These are phyloP conservation scores for Coemansia sp. DNA, from an alignment of 192 early-diverging fungal genomes.

Conservation along the genomic window DNA sequence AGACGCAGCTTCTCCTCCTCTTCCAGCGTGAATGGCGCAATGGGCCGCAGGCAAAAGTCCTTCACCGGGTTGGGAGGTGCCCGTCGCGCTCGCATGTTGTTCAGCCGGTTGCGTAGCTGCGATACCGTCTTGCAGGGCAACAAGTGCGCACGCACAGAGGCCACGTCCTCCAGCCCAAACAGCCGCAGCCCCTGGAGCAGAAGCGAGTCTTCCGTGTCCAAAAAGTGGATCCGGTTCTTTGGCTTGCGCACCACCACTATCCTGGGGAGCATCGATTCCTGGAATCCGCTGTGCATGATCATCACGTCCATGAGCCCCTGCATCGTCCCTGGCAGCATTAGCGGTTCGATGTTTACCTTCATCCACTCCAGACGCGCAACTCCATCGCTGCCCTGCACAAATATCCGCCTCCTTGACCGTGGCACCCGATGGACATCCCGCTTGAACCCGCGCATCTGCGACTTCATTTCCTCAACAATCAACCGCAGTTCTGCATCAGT, in stretches of 20 bases:
- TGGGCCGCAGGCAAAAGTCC: conserved; percentile 46
- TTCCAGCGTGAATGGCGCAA: conserved; percentile 56
- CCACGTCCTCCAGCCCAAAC: conserved; percentile 56
- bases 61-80: conserved; percentile 51
- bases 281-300: conserved; percentile 38
- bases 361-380: conserved; percentile 51
- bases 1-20: conserved; percentile 55
- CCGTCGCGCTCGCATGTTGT: conserved; percentile 48
- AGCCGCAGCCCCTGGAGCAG: conserved; percentile 48
- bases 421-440: conserved; percentile 52
- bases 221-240: conserved; percentile 57
- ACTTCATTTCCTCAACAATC: conserved; percentile 33
- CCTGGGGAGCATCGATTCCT: conserved; percentile 39
- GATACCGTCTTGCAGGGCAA: conserved; percentile 57
- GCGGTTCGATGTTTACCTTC: conserved; percentile 35
- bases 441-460: conserved; percentile 40
- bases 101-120: conserved; percentile 58
- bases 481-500: conserved; percentile 29
- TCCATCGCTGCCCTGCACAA: conserved; percentile 52
- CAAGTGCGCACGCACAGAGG: conserved; percentile 52
- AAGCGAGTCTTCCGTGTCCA: conserved; percentile 50
- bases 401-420: conserved; percentile 37
- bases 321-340: conserved; percentile 35
- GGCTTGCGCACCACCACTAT: conserved; percentile 54
- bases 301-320: conserved; percentile 33